Base-by-base conservation (phyloP, 768 basidiomycete genomes). In the Mycena metata region DNA sequence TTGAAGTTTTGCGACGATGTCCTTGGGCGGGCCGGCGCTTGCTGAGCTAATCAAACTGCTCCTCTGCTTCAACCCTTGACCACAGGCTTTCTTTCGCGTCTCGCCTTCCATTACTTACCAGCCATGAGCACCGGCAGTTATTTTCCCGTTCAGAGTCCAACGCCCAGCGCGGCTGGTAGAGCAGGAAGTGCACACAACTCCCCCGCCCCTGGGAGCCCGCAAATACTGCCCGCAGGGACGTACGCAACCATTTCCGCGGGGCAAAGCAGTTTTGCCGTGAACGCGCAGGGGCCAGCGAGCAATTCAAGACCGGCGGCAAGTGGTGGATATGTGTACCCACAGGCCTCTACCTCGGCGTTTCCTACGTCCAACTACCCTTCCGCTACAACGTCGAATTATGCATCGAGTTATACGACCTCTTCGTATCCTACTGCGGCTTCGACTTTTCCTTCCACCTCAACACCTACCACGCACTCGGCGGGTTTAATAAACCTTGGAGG, bases 121-220 rank as follows among this genome's bases (percentile, higher is more conserved):
- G 30, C 39, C 39, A 39, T 39, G 39, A 39, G 11, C 15, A 39
- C 5, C 39, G 15, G 15, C 39, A 39, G 39, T 39, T 39, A 39
- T 15, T 39, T 39, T 39, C 39, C 39, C 39, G 15, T n/a, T n/a
- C 39, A 3, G 9, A 39, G 3, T 39, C 4, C 39, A 2, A 39
- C 39, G 11, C 39, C 39, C 11, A 15, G 39, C 39, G 15, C 39
- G 15, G 39, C 39, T 39, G 39, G 11, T 39, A 39, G 39, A 39
- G 9, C 39, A 39, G 39, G 39, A 39, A 69, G 76, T 23, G 74
- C 74, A 15, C 55, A 75, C 35, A 77, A 76, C 3, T 70, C 80
- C 12, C 73, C 72, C 5, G 78, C 79, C 42, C 79, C 83, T 15
- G 66, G 78, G 33, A 76, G 75, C 4, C 71, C 74, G 0, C 72